Evolutionary conservation across 345 rosid species (phyloP).

Genomic region (Citrus hindsii): DNA sequence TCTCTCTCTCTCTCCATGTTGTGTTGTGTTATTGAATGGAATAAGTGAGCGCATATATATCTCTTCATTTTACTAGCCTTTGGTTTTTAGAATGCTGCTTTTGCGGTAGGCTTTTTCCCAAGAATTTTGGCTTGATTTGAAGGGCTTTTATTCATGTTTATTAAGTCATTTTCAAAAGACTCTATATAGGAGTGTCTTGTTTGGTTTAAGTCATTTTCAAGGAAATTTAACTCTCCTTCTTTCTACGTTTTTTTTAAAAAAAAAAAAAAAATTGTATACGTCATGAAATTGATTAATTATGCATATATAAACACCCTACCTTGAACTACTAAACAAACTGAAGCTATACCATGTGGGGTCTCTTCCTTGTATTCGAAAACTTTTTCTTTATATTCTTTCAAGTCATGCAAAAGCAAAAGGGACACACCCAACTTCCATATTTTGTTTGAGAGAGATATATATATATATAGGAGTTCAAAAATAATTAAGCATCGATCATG

Average conservation of each 20-base stretch:
- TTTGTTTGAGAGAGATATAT: background rate
- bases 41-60: background rate
- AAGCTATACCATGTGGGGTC: slow-evolving; percentile 21
- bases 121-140: slow-evolving; percentile 23
- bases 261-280: background rate
- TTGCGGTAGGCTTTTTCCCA: slow-evolving; percentile 19
- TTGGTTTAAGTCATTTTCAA: slow-evolving; percentile 42
- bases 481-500: background rate
- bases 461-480: slow-evolving; percentile 2
- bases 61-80: background rate
- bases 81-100: background rate
- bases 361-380: slow-evolving; percentile 10
- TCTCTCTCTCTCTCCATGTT: background rate
- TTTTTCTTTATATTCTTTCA: slow-evolving; percentile 18
- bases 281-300: background rate
- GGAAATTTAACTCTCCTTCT: background rate
- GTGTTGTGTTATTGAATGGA: background rate
- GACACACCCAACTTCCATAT: slow-evolving; percentile 10
- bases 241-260: background rate
- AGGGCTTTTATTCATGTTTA: slow-evolving; percentile 7
- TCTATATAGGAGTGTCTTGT: slow-evolving; percentile 16
- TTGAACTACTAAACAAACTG: slow-evolving; percentile 4
- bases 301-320: background rate
- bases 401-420: slow-evolving; percentile 19
- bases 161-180: slow-evolving; percentile 21